phyloP scores from a whole-genome alignment of 495 filamentous ascomycete species.

The Penicillium antarcticum region DNA sequence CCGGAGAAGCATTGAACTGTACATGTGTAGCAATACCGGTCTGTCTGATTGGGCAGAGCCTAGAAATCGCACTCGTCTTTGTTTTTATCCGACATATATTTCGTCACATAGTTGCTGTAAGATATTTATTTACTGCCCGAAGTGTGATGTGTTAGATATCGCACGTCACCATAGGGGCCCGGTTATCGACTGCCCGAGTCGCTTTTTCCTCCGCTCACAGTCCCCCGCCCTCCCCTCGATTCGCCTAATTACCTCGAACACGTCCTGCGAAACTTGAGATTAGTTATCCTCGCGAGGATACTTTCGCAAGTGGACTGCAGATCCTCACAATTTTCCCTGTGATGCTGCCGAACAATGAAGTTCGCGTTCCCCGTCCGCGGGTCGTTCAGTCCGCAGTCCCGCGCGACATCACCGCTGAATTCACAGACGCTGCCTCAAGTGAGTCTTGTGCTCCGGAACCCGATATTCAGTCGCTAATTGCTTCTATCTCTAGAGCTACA shows the following conservation, averaged over 20 bases:
- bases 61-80: constrained; percentile 29
- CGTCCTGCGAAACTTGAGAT: neutral
- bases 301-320: constrained; percentile 30
- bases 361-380: constrained; percentile 33
- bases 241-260: constrained; percentile 2
- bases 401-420: constrained; percentile 75
- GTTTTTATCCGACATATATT: constrained; percentile 2
- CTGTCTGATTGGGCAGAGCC: constrained; percentile 18
- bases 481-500: constrained; percentile 54
- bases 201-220: constrained; percentile 21
- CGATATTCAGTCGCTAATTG: constrained; percentile 7
- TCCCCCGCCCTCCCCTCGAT: constrained; percentile 19
- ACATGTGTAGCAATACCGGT: constrained; percentile 46
- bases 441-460: constrained; percentile 15
- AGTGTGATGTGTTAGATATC: constrained; percentile 10
- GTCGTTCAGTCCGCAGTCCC: constrained; percentile 48
- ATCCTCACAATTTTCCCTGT: constrained; percentile 16
- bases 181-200: constrained; percentile 17
- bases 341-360: constrained; percentile 42
- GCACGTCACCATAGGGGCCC: constrained; percentile 19
- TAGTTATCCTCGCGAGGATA: constrained; percentile 10
- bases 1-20: constrained; percentile 29
- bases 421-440: constrained; percentile 69
- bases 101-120: constrained; percentile 5
- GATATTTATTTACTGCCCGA: neutral